These are phyloP conservation scores for Tetratostichococcus sp. DNA, from an alignment of 139 green algal genomes.

Conservation along the genomic window DNA sequence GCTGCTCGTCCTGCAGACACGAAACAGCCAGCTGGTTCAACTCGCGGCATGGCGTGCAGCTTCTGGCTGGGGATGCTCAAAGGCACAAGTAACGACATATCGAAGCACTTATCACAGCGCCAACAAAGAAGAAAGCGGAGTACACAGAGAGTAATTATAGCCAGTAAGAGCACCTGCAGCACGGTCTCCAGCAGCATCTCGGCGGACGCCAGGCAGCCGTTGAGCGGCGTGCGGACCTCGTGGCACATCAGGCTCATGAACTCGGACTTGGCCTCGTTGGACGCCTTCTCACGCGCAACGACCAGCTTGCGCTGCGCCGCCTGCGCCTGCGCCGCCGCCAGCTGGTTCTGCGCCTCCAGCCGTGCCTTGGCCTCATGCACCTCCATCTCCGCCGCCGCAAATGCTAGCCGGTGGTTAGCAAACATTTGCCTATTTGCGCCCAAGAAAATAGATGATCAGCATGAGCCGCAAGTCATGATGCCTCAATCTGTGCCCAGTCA, in stretches of 20 bases:
- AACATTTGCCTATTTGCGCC: slow-evolving; percentile 68
- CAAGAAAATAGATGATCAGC: too few relatives aligned
- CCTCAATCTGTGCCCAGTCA: too few relatives aligned
- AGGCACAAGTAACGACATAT: too few relatives aligned
- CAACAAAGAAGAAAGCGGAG: too few relatives aligned
- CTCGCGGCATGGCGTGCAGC: too few relatives aligned
- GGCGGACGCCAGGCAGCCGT: slow-evolving; percentile 77
- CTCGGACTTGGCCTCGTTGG: slow-evolving; percentile 72
- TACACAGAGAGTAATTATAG: too few relatives aligned
- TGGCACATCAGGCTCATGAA: slow-evolving; percentile 69
- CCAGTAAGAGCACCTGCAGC: slow-evolving; percentile 29
- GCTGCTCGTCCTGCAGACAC: slow-evolving; percentile 54
- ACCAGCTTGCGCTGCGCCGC: slow-evolving; percentile 54
- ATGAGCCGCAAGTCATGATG: too few relatives aligned
- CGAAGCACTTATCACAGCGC: too few relatives aligned
- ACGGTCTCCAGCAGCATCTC: slow-evolving; percentile 85
- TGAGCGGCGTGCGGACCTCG: slow-evolving; percentile 76
- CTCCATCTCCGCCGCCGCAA: slow-evolving; percentile 62
- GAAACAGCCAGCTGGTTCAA: too few relatives aligned
- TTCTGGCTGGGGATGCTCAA: too few relatives aligned
- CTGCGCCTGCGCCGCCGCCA: slow-evolving; percentile 46
- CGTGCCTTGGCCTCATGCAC: slow-evolving; percentile 57
- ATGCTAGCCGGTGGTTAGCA: slow-evolving; percentile 53
- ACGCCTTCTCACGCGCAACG: slow-evolving; percentile 69
- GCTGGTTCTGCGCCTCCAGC: slow-evolving; percentile 52